These are phyloP conservation scores for Trametes sp. DNA, from an alignment of 1,284 basidiomycete species.

Conservation along the genomic window DNA sequence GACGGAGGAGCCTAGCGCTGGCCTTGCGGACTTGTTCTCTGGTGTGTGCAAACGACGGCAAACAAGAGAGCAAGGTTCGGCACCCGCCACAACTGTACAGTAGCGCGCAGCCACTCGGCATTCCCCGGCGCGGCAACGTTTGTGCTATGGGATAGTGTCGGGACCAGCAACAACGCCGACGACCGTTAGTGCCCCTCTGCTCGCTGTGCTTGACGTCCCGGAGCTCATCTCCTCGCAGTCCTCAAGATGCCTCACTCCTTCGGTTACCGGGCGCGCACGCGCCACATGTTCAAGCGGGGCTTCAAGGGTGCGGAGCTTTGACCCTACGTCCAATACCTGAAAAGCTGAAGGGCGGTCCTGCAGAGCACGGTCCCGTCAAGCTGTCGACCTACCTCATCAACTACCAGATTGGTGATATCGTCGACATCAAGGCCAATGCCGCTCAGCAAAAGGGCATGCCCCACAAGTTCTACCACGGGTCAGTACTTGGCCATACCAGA, in stretches of 20 bases:
- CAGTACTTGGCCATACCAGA: conserved; percentile 34
- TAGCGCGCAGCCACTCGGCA: conserved; percentile 44
- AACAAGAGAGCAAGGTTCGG: conserved; percentile 38
- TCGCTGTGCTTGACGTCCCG: conserved; percentile 34
- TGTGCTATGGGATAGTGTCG: conserved; percentile 33
- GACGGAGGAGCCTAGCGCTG: conserved; percentile 38
- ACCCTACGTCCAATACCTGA: conserved; percentile 20
- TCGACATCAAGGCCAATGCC: conserved; percentile 99
- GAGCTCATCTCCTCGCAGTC: conserved; percentile 45
- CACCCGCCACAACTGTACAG: conserved; percentile 55
- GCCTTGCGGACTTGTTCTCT: conserved; percentile 36
- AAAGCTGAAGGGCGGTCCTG: conserved; percentile 23
- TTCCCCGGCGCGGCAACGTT: conserved; percentile 29
- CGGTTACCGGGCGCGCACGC: conserved; percentile 99
- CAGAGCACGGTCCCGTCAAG: conserved; percentile 92
- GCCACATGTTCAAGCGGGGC: conserved; percentile 98
- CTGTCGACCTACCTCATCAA: conserved; percentile 93
- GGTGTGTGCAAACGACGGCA: conserved; percentile 33
- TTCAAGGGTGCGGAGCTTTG: conserved; percentile 79
- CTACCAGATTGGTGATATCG: conserved; percentile 97
- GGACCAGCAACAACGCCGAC: conserved; percentile 52
- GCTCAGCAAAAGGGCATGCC: conserved; percentile 99
- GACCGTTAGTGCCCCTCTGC: conserved; percentile 43
- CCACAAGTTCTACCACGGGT: conserved; percentile 96
- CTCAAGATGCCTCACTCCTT: conserved; percentile 98